A percentile compares a stretch with the other conserved stretches of the same genome.
phyloP scores from a whole-genome alignment of 2,329 filamentous ascomycete genomes.

The Aspergillus sp. region DNA sequence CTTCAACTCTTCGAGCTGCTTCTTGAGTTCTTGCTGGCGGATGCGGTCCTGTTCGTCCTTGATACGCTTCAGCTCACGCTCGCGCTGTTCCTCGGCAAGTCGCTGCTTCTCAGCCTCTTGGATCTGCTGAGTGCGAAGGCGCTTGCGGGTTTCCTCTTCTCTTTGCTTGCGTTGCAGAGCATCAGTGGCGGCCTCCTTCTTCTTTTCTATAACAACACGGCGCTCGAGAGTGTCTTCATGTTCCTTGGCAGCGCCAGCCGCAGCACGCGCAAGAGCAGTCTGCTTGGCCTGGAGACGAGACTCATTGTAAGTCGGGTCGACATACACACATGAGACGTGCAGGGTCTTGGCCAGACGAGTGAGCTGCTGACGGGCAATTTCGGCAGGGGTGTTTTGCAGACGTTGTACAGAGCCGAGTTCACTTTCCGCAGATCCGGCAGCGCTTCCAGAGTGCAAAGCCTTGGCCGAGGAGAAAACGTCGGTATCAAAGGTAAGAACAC shows the following conservation, averaged over 20 bases:
- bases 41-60: slow-evolving; percentile 87
- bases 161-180: slow-evolving; percentile 84
- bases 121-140: slow-evolving; percentile 79
- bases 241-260: slow-evolving; percentile 87
- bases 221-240: slow-evolving; percentile 80
- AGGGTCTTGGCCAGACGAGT: slow-evolving; percentile 87
- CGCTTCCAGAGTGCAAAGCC: slow-evolving; percentile 80
- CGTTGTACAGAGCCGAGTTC: slow-evolving; percentile 86
- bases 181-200: slow-evolving; percentile 93
- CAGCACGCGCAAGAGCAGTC: slow-evolving; percentile 75
- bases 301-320: slow-evolving; percentile 86
- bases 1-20: slow-evolving; percentile 88
- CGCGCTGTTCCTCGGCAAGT: slow-evolving; percentile 86
- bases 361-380: slow-evolving; percentile 94
- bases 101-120: slow-evolving; percentile 88
- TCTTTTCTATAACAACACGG: slow-evolving; percentile 90
- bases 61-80: slow-evolving; percentile 81
- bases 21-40: slow-evolving; percentile 89
- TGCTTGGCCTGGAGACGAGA: slow-evolving; percentile 75
- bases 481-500: slow-evolving; percentile 93
- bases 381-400: slow-evolving; percentile 94
- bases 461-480: slow-evolving; percentile 98
- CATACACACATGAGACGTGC: slow-evolving; percentile 92
- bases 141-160: slow-evolving; percentile 86
- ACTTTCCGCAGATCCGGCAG: slow-evolving; percentile 80